Percentiles rank a stretch among this genome's conserved stretches.
Evolutionary conservation across 495 filamentous ascomycete genomes (phyloP).

Genomic region (Aspergillus avenaceus): DNA sequence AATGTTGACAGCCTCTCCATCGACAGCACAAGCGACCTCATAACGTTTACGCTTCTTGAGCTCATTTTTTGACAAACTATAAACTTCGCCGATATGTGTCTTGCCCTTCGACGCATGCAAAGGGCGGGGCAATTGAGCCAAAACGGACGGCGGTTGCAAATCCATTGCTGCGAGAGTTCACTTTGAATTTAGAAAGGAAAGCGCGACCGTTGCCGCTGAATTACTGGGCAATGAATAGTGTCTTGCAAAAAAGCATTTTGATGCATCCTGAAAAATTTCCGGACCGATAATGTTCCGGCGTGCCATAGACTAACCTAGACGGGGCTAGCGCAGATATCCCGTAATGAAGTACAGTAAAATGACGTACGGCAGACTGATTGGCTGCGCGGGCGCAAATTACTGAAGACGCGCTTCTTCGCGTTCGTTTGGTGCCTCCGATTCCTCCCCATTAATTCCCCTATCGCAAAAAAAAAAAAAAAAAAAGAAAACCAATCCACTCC

Average conservation of each 20-base stretch:
- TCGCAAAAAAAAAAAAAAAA: too few species aligned
- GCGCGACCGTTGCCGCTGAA: conserved; percentile 17
- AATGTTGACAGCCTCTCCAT: conserved; percentile 87
- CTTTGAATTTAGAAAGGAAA: conserved; percentile 2
- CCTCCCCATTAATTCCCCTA: too few species aligned
- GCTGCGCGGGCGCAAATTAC: conserved; percentile 9
- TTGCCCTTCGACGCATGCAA: conserved; percentile 56
- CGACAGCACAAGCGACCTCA: conserved; percentile 80
- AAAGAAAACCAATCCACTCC: background rate
- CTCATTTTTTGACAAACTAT: conserved; percentile 62
- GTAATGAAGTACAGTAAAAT: conserved; percentile 3
- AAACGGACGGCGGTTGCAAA: conserved; percentile 45
- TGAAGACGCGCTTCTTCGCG: conserved; percentile 10
- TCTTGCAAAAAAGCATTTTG: conserved; percentile 21
- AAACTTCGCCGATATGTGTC: conserved; percentile 65
- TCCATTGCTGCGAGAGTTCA: conserved; percentile 31
- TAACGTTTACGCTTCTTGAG: conserved; percentile 79
- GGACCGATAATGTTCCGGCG: conserved; percentile 31
- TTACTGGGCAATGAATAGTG: conserved; percentile 11
- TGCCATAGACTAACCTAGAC: background rate
- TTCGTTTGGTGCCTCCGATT: conserved; percentile 5
- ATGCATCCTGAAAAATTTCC: conserved; percentile 44
- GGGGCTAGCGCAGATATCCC: background rate
- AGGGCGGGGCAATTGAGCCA: conserved; percentile 64
- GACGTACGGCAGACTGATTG: conserved; percentile 1